Evolutionary conservation across 495 filamentous ascomycete species (phyloP).

Genomic region (Podospora comata): DNA sequence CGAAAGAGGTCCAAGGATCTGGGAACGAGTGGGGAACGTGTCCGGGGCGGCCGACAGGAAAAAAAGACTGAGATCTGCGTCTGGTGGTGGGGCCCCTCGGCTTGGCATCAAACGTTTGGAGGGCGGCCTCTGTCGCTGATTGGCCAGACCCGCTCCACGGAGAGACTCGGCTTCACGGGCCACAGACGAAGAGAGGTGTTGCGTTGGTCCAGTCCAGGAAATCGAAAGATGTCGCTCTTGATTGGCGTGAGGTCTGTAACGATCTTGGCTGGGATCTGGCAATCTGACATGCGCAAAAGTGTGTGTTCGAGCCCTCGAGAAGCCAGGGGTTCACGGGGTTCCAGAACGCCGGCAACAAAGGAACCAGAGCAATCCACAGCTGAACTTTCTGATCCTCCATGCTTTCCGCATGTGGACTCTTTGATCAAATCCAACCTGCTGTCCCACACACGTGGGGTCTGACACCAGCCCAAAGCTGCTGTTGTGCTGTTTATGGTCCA

Average conservation of each 20-base stretch:
- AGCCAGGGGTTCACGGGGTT: neutral
- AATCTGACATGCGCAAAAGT: slow-evolving; percentile 1
- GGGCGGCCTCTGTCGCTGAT: slow-evolving; percentile 10
- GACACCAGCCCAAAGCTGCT: neutral
- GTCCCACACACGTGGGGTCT: neutral
- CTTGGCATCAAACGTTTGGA: neutral
- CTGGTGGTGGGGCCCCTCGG: neutral
- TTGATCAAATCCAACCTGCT: neutral
- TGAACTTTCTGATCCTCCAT: neutral
- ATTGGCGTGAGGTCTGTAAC: slow-evolving; percentile 5
- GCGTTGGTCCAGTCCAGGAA: slow-evolving; percentile 3
- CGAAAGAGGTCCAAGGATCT: slow-evolving; percentile 10
- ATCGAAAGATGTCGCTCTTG: neutral
- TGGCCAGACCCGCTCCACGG: slow-evolving; percentile 1
- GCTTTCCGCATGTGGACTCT: neutral
- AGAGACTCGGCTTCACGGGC: neutral
- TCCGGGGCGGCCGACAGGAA: slow-evolving; percentile 16
- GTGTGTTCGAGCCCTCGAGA: neutral
- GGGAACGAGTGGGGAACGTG: slow-evolving; percentile 1
- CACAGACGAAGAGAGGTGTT: slow-evolving; percentile 4
- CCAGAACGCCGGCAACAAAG: slow-evolving; percentile 1
- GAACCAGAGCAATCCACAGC: neutral
- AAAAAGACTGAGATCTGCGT: slow-evolving; percentile 16
- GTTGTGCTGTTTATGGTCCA: neutral
- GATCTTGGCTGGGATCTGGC: slow-evolving; percentile 3